Evolutionary conservation across 2,329 filamentous ascomycete species (phyloP), one percentile per base, ranked within the genome.

Genomic region (Fusarium papillatum): DNA sequence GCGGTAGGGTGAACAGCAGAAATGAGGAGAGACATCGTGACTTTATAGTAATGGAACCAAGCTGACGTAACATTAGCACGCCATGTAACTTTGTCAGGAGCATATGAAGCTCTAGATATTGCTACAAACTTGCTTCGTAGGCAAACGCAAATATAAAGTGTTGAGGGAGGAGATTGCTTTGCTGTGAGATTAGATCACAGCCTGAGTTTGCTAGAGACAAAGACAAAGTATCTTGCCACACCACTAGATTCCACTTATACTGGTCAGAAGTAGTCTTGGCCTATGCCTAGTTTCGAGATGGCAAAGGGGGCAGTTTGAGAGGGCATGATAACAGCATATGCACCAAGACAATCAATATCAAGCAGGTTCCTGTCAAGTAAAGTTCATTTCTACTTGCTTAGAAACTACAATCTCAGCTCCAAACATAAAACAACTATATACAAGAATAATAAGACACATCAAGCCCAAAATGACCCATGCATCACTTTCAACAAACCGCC

Each of bases 381-480:
- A 14, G 24, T 55, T 6, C 19, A 55, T 55, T 31, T 55, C 10
- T n/a, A 19, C 50, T 31, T 31, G 26, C 6, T 31, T 9, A 9
- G 4, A 7, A 31, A 13, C 50, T 5, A 7, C 1, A n/a, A 11
- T 29, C 7, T 31, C 17, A 50, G 3, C 6, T 5, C 7, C 26
- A 55, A 55, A 29, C 26, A 55, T 14, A 13, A 7, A 55, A 4
- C 19, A 29, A 31, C 2, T 48, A 65, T 34, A 29, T 63, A 63
- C 64, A 62, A 57, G 68, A 67, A 67, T 4, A n/a, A 63, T 8
- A 63, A 39, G 9, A 53, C 31, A n/a, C 41, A 24, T 26, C 53
- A 24, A 24, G 31, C 22, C 41, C 31, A 17, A 4, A 16, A 17
- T 31, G 24, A 29, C 11, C 22, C 17, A 50, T 48, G 17, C 26